These are phyloP conservation scores for Verbascum thapsus DNA, from an alignment of 257 asterid genomes.

Conservation along the genomic window DNA sequence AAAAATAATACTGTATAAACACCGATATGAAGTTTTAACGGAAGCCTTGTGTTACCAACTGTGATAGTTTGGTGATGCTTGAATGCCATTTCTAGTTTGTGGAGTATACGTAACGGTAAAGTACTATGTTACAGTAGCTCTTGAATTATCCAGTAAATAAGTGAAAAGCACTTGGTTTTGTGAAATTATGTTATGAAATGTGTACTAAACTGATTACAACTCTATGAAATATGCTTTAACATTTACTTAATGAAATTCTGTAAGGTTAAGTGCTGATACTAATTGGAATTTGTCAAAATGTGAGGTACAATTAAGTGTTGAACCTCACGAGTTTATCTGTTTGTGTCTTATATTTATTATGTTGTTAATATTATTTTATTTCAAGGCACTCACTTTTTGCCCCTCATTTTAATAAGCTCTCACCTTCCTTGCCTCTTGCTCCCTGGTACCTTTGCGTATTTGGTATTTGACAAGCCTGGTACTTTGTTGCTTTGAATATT, in stretches of 20 bases:
- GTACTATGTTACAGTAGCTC: too few species aligned
- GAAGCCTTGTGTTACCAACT: too few species aligned
- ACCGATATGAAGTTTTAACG: too few species aligned
- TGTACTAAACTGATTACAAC: background rate
- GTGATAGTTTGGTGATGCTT: too few species aligned
- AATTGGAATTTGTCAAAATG: conserved; percentile 4
- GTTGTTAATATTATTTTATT: background rate
- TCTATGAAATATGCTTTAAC: conserved; percentile 12
- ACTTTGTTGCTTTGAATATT: conserved; percentile 29
- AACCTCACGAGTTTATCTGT: background rate
- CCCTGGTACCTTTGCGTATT: background rate
- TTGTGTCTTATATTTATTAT: background rate
- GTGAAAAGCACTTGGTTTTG: background rate
- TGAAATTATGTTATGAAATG: background rate
- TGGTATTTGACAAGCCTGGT: background rate
- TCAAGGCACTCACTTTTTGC: background rate
- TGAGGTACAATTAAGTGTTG: background rate
- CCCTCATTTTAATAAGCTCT: too few species aligned
- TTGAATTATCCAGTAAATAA: background rate
- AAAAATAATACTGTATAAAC: too few species aligned
- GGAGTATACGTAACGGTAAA: too few species aligned
- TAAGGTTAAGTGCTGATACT: background rate
- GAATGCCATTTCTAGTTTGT: too few species aligned
- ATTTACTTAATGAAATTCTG: background rate
- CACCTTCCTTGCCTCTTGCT: too few species aligned